Conservation (phyloP, 306 rosid species). For the Notholithocarpus densiflorus region DNA sequence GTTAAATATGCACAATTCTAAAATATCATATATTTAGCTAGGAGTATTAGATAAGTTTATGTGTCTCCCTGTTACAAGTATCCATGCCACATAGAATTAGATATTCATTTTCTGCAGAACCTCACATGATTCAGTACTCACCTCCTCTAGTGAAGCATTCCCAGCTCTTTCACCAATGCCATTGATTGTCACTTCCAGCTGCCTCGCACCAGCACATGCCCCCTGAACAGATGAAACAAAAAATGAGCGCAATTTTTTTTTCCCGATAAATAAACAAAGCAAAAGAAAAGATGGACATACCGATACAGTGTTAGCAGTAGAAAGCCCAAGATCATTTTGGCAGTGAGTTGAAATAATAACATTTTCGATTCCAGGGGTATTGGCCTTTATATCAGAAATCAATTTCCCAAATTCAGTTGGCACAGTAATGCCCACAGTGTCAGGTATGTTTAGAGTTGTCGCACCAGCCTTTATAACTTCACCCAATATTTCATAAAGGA, state of each 20-base stretch:
- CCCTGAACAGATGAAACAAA: constrained; percentile 59
- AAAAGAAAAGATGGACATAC: constrained; percentile 35
- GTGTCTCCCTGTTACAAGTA: not conserved
- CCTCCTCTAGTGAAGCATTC: constrained; percentile 98
- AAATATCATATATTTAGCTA: not conserved
- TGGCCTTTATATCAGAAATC: constrained; percentile 85
- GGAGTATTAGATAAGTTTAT: not conserved
- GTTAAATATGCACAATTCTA: not conserved
- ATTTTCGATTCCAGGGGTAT: constrained; percentile 83
- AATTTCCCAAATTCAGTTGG: constrained; percentile 68
- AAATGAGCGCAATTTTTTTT: not conserved
- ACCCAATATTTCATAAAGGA: constrained; percentile 80
- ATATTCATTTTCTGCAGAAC: not conserved
- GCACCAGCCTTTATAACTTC: constrained; percentile 97
- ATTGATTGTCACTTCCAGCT: constrained; percentile 91
- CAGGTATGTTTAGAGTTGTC: constrained; percentile 93
- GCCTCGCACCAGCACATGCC: constrained; percentile 93
- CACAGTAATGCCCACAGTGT: constrained; percentile 80
- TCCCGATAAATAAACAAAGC: not conserved
- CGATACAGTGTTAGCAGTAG: constrained; percentile 87
- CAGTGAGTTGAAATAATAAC: constrained; percentile 96
- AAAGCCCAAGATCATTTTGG: constrained; percentile 95
- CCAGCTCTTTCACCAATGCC: constrained; percentile 99
- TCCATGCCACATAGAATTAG: not conserved
- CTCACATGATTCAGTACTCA: constrained; percentile 14